A percentile compares a stretch with the other conserved stretches of the same genome.
Evolutionary conservation across 352 stramenopile species (phyloP).

Genomic region (Globisporangium uncinulatum): DNA sequence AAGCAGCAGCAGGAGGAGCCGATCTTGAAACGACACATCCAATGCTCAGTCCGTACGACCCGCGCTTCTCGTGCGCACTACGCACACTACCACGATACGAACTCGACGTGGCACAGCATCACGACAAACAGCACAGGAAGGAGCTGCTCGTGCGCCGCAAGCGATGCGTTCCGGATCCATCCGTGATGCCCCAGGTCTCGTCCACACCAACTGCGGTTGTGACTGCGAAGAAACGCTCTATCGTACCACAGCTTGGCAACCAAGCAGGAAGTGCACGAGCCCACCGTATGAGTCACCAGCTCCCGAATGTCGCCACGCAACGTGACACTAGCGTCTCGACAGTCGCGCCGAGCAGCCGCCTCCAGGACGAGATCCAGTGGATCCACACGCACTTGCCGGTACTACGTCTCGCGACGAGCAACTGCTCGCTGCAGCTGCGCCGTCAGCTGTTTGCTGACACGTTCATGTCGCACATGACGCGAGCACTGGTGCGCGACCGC

Average conservation of each 20-base stretch:
- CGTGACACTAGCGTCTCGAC: background rate
- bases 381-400: slow-evolving; percentile 59
- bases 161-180: slow-evolving; percentile 2
- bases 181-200: background rate
- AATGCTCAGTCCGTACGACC: slow-evolving; percentile 9
- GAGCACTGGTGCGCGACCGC: slow-evolving; percentile 16
- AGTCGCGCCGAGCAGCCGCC: slow-evolving; percentile 7
- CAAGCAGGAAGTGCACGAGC: background rate
- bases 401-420: slow-evolving; percentile 34
- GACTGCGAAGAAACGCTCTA: background rate
- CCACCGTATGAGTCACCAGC: background rate
- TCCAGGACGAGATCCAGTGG: slow-evolving; percentile 47
- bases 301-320: background rate
- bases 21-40: background rate
- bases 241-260: background rate
- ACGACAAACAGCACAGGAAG: background rate
- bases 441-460: slow-evolving; percentile 33
- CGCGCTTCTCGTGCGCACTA: background rate
- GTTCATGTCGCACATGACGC: slow-evolving; percentile 20
- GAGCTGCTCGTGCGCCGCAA: background rate
- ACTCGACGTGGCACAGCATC: background rate
- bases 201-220: background rate
- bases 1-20: background rate
- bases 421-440: slow-evolving; percentile 40
- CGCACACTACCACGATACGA: background rate